Conservation (phyloP, 23 red algal genomes). For the Agarophyton chilense region DNA sequence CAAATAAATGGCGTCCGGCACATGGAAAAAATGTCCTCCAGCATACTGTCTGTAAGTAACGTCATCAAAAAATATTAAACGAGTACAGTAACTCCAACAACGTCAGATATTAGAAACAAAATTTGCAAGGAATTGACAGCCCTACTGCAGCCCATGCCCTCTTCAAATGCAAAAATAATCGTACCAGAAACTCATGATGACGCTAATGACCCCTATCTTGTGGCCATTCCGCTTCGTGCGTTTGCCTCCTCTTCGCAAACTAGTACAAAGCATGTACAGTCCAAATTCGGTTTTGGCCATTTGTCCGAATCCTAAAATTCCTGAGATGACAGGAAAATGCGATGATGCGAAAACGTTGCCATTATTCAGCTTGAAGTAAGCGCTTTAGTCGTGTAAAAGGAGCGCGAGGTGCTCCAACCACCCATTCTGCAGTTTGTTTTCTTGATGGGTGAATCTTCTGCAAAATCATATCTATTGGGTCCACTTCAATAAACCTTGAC, state of each 20-base stretch:
- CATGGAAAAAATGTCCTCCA: neutral
- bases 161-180: neutral
- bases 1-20: neutral
- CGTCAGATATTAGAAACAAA: neutral
- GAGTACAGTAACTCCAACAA: neutral
- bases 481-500: too few relatives aligned
- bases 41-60: neutral
- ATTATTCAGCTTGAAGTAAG: too few relatives aligned
- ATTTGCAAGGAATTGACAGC: neutral
- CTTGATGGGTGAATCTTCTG: too few relatives aligned
- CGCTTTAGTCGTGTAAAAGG: too few relatives aligned
- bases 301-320: neutral
- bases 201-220: too few relatives aligned
- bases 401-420: too few relatives aligned
- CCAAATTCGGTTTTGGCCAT: neutral
- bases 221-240: neutral
- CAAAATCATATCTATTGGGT: too few relatives aligned
- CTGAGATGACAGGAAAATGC: neutral
- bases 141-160: neutral
- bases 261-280: neutral
- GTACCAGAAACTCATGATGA: too few relatives aligned
- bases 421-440: too few relatives aligned
- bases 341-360: neutral
- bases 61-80: neutral
- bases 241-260: neutral